These are phyloP conservation scores for Geranium brycei DNA, from an alignment of 345 rosid species.

Conservation along the genomic window DNA sequence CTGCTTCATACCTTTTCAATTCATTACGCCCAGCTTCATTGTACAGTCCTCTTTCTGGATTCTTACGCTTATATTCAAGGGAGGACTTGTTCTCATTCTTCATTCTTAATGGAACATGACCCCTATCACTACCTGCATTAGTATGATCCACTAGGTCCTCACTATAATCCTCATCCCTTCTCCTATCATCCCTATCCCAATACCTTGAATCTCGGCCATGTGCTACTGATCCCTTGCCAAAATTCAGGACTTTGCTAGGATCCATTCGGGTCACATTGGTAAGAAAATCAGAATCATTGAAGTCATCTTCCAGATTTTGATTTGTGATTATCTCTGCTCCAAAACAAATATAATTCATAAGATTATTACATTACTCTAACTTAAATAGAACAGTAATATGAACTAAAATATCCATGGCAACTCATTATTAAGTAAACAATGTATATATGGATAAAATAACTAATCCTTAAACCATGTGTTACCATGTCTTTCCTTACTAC, in stretches of 20 bases:
- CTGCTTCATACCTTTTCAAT: conserved; percentile 56
- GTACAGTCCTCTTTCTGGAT: too few species aligned
- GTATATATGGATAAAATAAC: too few species aligned
- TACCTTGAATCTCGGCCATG: conserved; percentile 82
- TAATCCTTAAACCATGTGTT: background rate
- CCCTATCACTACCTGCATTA: conserved; percentile 10
- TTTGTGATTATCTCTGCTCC: conserved; percentile 28
- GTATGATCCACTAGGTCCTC: conserved; percentile 44
- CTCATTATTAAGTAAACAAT: too few species aligned
- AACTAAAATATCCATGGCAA: too few species aligned
- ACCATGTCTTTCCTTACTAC: background rate
- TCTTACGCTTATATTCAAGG: conserved; percentile 12
- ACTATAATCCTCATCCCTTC: conserved; percentile 73
- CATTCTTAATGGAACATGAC: conserved; percentile 11
- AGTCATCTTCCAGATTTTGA: conserved; percentile 24
- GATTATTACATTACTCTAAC: background rate
- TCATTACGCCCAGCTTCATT: conserved; percentile 9
- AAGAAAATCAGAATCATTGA: conserved; percentile 57
- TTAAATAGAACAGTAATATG: too few species aligned
- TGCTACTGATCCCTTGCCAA: conserved; percentile 52
- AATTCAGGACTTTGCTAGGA: conserved; percentile 40
- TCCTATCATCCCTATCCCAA: conserved; percentile 95
- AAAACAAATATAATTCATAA: conserved; percentile 8
- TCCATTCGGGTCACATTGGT: conserved; percentile 65
- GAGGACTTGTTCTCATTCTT: conserved; percentile 21